A percentile compares a stretch with the other conserved stretches of the same genome.
Conservation (phyloP, 2,329 filamentous ascomycete genomes). For the Paecilomyces formosus region DNA sequence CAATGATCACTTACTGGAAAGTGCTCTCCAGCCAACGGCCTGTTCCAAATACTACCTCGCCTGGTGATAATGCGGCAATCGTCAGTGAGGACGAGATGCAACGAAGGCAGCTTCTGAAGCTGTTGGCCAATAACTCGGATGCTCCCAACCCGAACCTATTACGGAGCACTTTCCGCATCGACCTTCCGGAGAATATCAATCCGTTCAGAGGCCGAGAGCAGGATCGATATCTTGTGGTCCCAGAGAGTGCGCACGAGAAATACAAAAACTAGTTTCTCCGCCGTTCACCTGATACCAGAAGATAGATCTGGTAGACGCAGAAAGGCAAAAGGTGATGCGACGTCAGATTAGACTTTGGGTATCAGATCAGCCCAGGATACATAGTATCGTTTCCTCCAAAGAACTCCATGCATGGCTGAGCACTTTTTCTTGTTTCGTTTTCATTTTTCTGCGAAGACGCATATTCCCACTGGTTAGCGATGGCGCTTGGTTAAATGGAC, state of each 20-base stretch:
- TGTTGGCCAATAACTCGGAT: constrained; percentile 22
- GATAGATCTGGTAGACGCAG: neutral
- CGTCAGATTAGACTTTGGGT: no score
- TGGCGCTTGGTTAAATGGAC: neutral
- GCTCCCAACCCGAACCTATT: constrained; percentile 17
- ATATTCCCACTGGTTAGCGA: neutral
- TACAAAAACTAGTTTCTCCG: neutral
- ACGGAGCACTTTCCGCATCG: constrained; percentile 21
- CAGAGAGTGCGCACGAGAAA: neutral
- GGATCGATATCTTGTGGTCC: neutral
- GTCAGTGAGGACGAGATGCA: constrained; percentile 33
- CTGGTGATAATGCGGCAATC: constrained; percentile 8
- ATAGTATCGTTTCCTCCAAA: neutral
- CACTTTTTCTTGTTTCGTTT: neutral
- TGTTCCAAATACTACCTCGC: constrained; percentile 2
- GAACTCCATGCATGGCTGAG: neutral
- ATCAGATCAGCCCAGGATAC: neutral
- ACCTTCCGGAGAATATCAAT: constrained; percentile 13
- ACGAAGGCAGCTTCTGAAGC: constrained; percentile 29
- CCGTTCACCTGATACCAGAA: no score
- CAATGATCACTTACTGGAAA: constrained; percentile 18
- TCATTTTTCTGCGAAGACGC: neutral
- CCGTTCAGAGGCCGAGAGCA: constrained; percentile 6
- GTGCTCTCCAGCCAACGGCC: constrained; percentile 5
- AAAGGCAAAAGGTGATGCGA: neutral